phyloP scores from a whole-genome alignment of 306 rosid genomes.

The Lotus japonicus region DNA sequence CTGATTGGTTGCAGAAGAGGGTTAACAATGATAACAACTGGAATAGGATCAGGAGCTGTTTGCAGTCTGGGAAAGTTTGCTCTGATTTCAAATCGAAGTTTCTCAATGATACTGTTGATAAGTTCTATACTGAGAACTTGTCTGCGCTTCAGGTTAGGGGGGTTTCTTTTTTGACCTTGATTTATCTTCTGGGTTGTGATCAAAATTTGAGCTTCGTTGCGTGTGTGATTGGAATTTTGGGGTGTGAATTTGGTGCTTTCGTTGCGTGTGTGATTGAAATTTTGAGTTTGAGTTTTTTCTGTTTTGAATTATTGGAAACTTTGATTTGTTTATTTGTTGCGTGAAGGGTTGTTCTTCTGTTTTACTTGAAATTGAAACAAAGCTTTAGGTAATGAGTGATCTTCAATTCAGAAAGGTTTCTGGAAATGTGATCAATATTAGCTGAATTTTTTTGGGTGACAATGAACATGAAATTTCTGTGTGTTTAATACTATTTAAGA shows the following conservation, averaged over 20 bases:
- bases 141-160: slow-evolving; percentile 59
- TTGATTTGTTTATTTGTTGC: neutral
- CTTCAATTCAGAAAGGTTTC: too few relatives aligned
- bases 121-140: slow-evolving; percentile 31
- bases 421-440: too few relatives aligned
- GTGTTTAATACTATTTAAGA: too few relatives aligned
- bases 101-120: neutral
- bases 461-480: too few relatives aligned
- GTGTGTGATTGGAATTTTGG: neutral
- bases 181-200: neutral
- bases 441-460: too few relatives aligned
- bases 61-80: slow-evolving; percentile 50
- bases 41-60: slow-evolving; percentile 62
- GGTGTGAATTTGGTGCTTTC: too few relatives aligned
- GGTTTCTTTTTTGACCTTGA: neutral
- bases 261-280: neutral
- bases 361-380: too few relatives aligned
- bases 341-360: too few relatives aligned
- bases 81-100: neutral
- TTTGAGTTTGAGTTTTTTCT: too few relatives aligned
- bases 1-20: slow-evolving; percentile 72
- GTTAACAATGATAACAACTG: slow-evolving; percentile 46
- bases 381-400: too few relatives aligned
- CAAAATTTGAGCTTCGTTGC: neutral
- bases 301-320: too few relatives aligned